Evolutionary conservation across 306 rosid genomes (phyloP), one percentile per base, ranked within the genome.

Genomic region (Prunus padus): DNA sequence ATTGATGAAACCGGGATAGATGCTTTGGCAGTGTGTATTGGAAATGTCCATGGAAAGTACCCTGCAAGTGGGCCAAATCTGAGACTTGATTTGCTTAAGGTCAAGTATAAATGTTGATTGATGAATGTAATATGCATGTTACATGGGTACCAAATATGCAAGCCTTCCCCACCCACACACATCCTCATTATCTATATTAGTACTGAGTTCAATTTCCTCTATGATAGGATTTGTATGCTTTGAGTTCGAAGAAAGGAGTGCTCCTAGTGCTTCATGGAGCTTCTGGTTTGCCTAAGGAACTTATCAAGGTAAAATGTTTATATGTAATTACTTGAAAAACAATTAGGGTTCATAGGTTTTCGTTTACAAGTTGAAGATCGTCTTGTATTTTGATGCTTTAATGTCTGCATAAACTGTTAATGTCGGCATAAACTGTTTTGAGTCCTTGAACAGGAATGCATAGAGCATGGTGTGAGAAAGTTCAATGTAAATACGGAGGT

Each of bases 11-110:
- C 98, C 22, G 84, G 93, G n/a, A 87, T 91, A 88, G 98, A 91
- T 85, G 96, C 98, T 86, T 89, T 94, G 90, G 98, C 98, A 67
- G 98, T 94, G 23, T 94, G 98, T 76, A 92, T 94, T 26, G 97
- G 98, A 49, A 94, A 94, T 73, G 96, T 88, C 61, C 97, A 94
- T 77, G 98, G 98, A 16, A 94, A 91, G 72, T 94, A 94, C 82
- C 97, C 98, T 10, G 87, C 90, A 67, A 85, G 88, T 82, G 98
- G 97, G 75, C 98, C 98, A 55, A 86, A 88, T 72, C 95, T 94
- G 83, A 90, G 82, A 88, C 77, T 94, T 47, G 95, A 94, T 83
- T 82, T 94, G 86, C 98, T 94, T 19, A 88, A 94, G 98, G 98
- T 94, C 72, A 78, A 63, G 20, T 49, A 67, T 25, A 18, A n/a